These are phyloP conservation scores for Solanum ahanhuiri DNA, from an alignment of 257 asterid genomes.

Conservation along the genomic window DNA sequence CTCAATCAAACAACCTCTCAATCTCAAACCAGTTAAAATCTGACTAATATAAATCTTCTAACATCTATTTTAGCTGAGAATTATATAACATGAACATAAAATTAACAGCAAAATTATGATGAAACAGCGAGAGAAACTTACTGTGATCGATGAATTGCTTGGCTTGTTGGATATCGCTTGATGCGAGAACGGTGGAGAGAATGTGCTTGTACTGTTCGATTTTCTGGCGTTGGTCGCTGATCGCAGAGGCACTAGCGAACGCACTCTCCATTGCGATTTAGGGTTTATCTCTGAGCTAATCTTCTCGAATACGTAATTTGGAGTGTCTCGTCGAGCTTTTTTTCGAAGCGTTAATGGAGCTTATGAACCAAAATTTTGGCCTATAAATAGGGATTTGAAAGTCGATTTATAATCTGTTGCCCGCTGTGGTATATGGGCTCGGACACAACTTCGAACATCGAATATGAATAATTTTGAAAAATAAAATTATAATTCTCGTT, in stretches of 20 bases:
- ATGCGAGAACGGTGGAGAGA: slow-evolving; percentile 69
- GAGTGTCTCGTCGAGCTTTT: background rate
- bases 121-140: slow-evolving; percentile 6
- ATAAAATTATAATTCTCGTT: background rate
- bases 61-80: background rate
- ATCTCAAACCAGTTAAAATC: background rate
- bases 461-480: background rate
- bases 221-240: slow-evolving; percentile 88
- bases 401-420: background rate
- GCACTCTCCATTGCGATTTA: slow-evolving; percentile 58
- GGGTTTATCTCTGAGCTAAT: background rate
- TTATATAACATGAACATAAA: background rate
- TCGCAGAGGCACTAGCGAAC: slow-evolving; percentile 84
- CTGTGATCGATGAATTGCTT: slow-evolving; percentile 85
- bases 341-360: background rate
- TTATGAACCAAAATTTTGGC: background rate
- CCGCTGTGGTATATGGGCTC: background rate
- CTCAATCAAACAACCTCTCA: background rate
- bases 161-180: slow-evolving; percentile 62
- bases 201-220: slow-evolving; percentile 91
- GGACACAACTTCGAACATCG: background rate
- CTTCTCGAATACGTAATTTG: background rate
- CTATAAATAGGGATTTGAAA: background rate
- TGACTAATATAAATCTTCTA: background rate
- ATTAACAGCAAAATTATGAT: background rate